Evolutionary conservation across 129 eudicot genomes (phyloP).

Genomic region (Heracleum sosnowskyi): DNA sequence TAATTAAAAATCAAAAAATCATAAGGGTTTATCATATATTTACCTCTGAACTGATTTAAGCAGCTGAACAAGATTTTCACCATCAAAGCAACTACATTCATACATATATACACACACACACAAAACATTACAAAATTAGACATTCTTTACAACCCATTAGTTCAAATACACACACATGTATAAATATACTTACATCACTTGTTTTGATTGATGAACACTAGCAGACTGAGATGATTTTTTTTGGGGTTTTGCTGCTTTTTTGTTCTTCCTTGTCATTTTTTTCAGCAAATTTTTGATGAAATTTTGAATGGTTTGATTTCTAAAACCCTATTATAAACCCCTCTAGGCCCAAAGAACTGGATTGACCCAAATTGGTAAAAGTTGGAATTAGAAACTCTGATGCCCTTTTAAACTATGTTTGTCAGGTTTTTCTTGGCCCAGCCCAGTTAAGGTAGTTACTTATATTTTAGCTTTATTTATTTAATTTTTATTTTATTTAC

Average conservation of each 20-base stretch:
- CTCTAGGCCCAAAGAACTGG: neutral
- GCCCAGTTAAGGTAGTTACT: no score
- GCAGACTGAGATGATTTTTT: neutral
- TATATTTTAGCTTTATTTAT: no score
- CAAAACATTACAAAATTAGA: neutral
- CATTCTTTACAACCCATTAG: neutral
- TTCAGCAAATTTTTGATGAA: neutral
- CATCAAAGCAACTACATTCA: slow-evolving; percentile 47
- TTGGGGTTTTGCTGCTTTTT: neutral
- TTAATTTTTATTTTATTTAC: no score
- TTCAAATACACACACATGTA: neutral
- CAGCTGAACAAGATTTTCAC: slow-evolving; percentile 42
- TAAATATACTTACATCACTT: neutral
- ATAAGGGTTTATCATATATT: neutral
- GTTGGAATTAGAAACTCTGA: neutral
- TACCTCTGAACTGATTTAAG: slow-evolving; percentile 57
- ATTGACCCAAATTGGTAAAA: neutral
- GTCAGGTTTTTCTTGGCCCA: no score
- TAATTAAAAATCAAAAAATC: neutral
- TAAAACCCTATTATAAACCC: neutral
- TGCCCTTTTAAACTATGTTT: no score
- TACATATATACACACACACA: slow-evolving; percentile 6
- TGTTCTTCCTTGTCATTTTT: slow-evolving; percentile 3
- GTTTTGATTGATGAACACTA: neutral
- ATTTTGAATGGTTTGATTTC: no score